These are phyloP conservation scores for Fusarium dlaminii DNA, from an alignment of 2,329 filamentous ascomycete species.

Conservation along the genomic window DNA sequence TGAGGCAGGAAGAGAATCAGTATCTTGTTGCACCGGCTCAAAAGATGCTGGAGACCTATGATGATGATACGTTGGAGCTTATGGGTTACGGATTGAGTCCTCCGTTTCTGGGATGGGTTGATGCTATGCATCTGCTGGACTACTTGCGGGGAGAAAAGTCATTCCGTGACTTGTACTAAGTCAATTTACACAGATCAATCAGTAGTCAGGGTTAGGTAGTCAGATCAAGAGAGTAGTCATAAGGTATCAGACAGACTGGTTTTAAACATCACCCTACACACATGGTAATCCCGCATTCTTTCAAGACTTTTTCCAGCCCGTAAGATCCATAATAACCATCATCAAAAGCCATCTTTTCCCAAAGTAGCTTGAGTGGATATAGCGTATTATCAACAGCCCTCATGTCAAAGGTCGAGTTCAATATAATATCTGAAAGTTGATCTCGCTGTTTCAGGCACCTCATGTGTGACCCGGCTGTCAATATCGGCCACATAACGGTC, in stretches of 20 bases:
- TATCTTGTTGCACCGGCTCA: not conserved
- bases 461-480: not conserved
- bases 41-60: not conserved
- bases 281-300: not conserved
- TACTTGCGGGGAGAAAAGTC: not conserved
- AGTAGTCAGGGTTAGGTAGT: too few relatives aligned
- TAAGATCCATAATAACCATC: not conserved
- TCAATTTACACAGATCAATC: not conserved
- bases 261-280: not conserved
- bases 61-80: not conserved
- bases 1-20: not conserved
- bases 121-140: not conserved
- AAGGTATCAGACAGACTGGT: not conserved
- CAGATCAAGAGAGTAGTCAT: not conserved
- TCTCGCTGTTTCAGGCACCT: not conserved
- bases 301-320: not conserved
- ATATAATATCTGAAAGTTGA: not conserved
- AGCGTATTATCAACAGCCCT: not conserved
- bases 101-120: not conserved
- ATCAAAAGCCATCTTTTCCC: not conserved
- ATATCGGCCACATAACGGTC: not conserved
- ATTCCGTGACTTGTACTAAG: not conserved
- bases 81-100: not conserved
- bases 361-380: not conserved
- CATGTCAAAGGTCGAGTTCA: not conserved